Evolutionary conservation across 768 basidiomycete genomes (phyloP).

Genomic region (Gelatoporia subvermispora): DNA sequence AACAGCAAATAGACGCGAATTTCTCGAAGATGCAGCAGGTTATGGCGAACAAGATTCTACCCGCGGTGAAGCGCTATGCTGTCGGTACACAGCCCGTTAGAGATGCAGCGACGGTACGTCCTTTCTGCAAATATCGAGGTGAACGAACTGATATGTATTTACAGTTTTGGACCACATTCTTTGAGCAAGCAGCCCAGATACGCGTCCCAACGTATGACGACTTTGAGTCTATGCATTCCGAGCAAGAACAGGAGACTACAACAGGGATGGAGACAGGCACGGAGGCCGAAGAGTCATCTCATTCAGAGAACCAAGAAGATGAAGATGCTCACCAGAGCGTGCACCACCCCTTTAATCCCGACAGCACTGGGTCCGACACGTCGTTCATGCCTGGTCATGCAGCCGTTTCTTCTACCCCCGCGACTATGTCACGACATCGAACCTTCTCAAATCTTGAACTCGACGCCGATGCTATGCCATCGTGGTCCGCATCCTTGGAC

Average conservation of each 20-base stretch:
- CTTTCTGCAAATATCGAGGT: neutral
- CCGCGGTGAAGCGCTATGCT: slow-evolving; percentile 86
- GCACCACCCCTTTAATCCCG: slow-evolving; percentile 31
- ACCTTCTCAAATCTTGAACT: slow-evolving; percentile 25
- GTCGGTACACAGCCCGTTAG: slow-evolving; percentile 82
- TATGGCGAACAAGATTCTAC: slow-evolving; percentile 74
- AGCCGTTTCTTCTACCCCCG: slow-evolving; percentile 78
- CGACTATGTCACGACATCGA: slow-evolving; percentile 36
- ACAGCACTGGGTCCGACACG: slow-evolving; percentile 52
- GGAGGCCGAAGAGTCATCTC: slow-evolving; percentile 8
- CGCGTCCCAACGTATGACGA: slow-evolving; percentile 74
- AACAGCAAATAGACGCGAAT: slow-evolving; percentile 86
- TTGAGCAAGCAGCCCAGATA: slow-evolving; percentile 88
- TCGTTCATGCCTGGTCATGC: slow-evolving; percentile 74
- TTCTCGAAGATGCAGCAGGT: slow-evolving; percentile 87
- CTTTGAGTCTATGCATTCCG: slow-evolving; percentile 31
- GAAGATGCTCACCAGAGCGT: slow-evolving; percentile 1
- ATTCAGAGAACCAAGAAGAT: slow-evolving; percentile 24
- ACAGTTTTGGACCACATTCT: slow-evolving; percentile 97
- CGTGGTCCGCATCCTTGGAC: slow-evolving; percentile 73
- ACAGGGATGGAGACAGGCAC: slow-evolving; percentile 11
- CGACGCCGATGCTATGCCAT: slow-evolving; percentile 44
- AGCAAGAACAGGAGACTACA: slow-evolving; percentile 6
- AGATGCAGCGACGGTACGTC: slow-evolving; percentile 81
- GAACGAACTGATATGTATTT: neutral